Evolutionary conservation across 2,329 filamentous ascomycete genomes (phyloP).

Genomic region (Cylindrodendrum hubeiense): DNA sequence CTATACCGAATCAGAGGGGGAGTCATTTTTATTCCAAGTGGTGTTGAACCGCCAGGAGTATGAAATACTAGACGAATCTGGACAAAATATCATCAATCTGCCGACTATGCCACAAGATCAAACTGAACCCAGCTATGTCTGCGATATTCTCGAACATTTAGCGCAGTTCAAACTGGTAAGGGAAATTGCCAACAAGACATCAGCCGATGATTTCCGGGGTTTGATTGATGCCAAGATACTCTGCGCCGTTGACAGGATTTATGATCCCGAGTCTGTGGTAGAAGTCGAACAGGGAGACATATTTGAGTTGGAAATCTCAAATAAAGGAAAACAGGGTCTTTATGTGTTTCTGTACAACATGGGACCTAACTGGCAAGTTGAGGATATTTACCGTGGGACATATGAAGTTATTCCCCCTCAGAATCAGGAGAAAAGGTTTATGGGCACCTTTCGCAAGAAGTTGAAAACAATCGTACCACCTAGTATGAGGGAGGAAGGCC

Average conservation of each 20-base stretch:
- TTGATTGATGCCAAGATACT: conserved; percentile 6
- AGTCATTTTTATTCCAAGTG: neutral
- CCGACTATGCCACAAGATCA: neutral
- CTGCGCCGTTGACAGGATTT: neutral
- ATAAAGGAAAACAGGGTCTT: neutral
- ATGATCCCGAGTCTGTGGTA: neutral
- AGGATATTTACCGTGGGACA: neutral
- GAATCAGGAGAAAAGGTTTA: neutral
- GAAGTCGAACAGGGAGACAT: neutral
- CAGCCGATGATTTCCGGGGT: neutral
- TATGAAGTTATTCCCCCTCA: neutral
- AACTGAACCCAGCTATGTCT: neutral
- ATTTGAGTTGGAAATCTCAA: conserved; percentile 1
- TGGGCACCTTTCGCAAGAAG: conserved; percentile 1
- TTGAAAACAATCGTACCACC: conserved; percentile 10
- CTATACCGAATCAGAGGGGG: rapidly evolving
- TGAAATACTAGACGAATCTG: neutral
- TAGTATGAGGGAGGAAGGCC: neutral
- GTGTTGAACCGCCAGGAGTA: neutral
- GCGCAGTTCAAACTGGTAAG: conserved; percentile 14
- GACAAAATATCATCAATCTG: neutral
- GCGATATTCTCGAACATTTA: conserved; percentile 7
- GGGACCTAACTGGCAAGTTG: conserved; percentile 12
- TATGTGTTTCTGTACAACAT: conserved; percentile 18
- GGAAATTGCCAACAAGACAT: neutral